Evolutionary conservation across 805 yeast genomes (phyloP).

Genomic region (Tetrapisispora fleetii): DNA sequence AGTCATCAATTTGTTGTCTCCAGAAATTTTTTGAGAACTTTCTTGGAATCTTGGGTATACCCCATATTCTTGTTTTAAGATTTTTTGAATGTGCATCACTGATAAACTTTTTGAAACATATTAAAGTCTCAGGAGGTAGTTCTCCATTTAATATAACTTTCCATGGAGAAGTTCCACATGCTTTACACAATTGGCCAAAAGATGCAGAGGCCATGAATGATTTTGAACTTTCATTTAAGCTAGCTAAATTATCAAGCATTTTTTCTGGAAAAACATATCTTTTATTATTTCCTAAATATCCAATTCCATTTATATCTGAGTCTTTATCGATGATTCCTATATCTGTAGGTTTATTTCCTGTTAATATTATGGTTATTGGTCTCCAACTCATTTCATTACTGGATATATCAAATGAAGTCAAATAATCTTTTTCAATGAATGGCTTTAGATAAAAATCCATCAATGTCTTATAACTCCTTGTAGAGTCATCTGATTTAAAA

Average conservation of each 20-base stretch:
- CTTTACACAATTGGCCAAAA: conserved; percentile 17
- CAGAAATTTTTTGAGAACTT: conserved; percentile 31
- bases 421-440: conserved; percentile 41
- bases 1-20: conserved; percentile 32
- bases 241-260: conserved; percentile 29
- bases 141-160: conserved; percentile 8
- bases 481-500: conserved; percentile 41
- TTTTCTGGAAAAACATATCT: conserved; percentile 39
- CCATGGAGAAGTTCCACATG: conserved; percentile 9
- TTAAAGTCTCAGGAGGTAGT: conserved; percentile 7
- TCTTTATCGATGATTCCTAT: neutral
- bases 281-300: conserved; percentile 6
- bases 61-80: conserved; percentile 59
- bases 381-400: conserved; percentile 33
- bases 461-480: conserved; percentile 36
- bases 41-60: conserved; percentile 56
- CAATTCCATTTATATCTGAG: neutral
- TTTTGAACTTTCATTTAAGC: conserved; percentile 7
- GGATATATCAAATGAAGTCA: conserved; percentile 39
- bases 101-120: conserved; percentile 22
- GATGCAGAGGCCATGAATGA: conserved; percentile 37
- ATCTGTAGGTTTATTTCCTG: conserved; percentile 50
- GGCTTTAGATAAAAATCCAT: conserved; percentile 35
- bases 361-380: conserved; percentile 53
- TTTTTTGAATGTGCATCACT: conserved; percentile 40